Evolutionary conservation across 1,139 yeast species (phyloP), one percentile per base, ranked within the genome.

Genomic region (Magnusiomyces paraingens): DNA sequence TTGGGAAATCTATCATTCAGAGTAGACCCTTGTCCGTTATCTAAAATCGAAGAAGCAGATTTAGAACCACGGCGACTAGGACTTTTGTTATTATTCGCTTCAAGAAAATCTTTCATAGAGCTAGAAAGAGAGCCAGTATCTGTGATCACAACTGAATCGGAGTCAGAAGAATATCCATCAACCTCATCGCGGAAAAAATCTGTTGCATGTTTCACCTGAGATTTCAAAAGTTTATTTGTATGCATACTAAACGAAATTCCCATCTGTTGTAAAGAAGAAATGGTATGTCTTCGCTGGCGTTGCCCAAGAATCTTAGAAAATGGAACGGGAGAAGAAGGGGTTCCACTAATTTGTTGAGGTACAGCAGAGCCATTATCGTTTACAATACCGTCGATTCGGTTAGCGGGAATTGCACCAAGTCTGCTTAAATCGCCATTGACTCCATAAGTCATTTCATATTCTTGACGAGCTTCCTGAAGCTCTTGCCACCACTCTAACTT

Each of bases 161-260:
- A 47, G 8, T 59, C 62, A 20, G 58, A 55, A n/a, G 51, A 43
- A 14, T 57, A 55, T 18, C 56, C 55, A 17, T 45, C 48, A 15
- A 20, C 38, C 15, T 29, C 48, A 38, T 63, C 67, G 17, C 62
- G 58, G 51, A 61, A 62, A 29, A 60, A 62, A 35, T 62, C 70
- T 41, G 61, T 60, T 2, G 71, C 69, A 43, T 66, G 64, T 20
- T 64, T 58, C 20, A 74, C 64, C 43, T 73, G 74, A 43, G 68
- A 58, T 21, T 67, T 66, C 26, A 67, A 62, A 10, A 82, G 69
- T 59, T 72, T 73, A 57, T 75, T 80, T 0, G 91, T 79, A 55
- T 83, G 84, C 83, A 89, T 85, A 52, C 84, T 83, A 52, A 88
- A 73, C 0, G 91, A 80, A 15, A 87, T 79, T 0, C 96, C 96